Evolutionary conservation across 345 rosid genomes (phyloP), one percentile per base, ranked within the genome.

Genomic region (Litchi chinensis): DNA sequence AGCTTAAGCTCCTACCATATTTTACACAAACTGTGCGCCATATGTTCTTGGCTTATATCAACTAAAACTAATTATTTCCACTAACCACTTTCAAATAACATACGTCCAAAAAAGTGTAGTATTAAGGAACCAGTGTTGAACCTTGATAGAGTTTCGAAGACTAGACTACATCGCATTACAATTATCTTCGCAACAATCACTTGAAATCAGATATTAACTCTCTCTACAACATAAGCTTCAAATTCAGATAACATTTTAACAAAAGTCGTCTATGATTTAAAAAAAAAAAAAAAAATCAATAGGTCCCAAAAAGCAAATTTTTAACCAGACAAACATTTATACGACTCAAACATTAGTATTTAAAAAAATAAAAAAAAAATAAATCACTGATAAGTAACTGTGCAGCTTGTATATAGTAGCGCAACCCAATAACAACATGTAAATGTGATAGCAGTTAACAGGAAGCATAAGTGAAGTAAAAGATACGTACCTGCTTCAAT

Each of bases 401-500:
- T 32, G 37, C 37, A 32, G 37, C 2, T 32, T 32, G 37, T 32
- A 32, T 32, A 32, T 32, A 32, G 37, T 32, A 32, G 37, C 37
- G 2, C 37, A 32, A 32, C 3, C 37, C 37, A 32, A 32, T 32
- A 46, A 54, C 59, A 46, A 54, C 59, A 54, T 54, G 59, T 16
- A 54, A 15, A 54, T 54, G 59, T 2, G n/a, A 54, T 54, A 54
- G 59, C 65, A 0, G 28, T 60, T 22, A 60, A 60, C 46, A 21
- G 66, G 18, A 21, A 65, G 24, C 37, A 48, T 32, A 68, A n/a
- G 41, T 19, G 21, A 57, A n/a, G 19, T 19, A 24, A 68, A 21
- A 66, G 48, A 72, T 26, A 71, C 76, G 52, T 21, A 90, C 92
- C 90, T 90, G 93, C 79, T 91, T 91, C 79, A 87, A 15, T 83